A percentile compares a stretch with the other conserved stretches of the same genome.
Conservation (phyloP, 164 flowering plant genomes). For the Tetracentron sinense region DNA sequence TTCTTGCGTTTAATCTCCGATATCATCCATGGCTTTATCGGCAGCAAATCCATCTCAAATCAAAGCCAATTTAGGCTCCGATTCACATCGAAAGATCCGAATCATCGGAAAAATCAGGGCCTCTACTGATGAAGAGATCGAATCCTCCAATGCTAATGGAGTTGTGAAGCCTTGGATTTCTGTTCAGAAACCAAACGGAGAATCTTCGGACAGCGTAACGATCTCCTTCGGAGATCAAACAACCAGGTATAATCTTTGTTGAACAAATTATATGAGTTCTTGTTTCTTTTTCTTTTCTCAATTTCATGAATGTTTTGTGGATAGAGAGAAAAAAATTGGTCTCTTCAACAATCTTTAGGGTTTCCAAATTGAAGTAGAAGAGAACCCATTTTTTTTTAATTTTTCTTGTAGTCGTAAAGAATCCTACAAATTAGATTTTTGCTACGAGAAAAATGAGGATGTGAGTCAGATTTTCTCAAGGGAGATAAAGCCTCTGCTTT, state of each 20-base stretch:
- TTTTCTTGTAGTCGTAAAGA: constrained; percentile 36
- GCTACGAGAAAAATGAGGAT: constrained; percentile 52
- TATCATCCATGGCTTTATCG: neutral
- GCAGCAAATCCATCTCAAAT: neutral
- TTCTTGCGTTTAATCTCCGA: neutral
- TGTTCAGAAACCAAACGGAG: constrained; percentile 27
- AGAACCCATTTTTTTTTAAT: neutral
- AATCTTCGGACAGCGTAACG: constrained; percentile 1
- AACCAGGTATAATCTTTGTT: constrained; percentile 24
- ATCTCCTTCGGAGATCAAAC: constrained; percentile 35
- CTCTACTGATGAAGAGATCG: neutral
- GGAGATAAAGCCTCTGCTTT: constrained; percentile 58
- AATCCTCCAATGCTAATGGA: neutral
- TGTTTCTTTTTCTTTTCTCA: neutral
- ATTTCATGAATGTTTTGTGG: no score
- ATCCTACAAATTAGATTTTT: constrained; percentile 47
- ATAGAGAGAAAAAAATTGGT: no score
- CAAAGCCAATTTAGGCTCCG: neutral
- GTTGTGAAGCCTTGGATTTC: constrained; percentile 26
- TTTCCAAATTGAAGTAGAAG: neutral
- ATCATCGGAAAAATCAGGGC: neutral
- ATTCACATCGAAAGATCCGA: neutral
- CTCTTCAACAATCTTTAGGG: neutral
- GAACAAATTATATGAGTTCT: neutral
- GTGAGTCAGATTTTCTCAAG: constrained; percentile 30